Base-by-base conservation (phyloP, 2,329 filamentous ascomycete genomes). In the Akanthomyces muscarius region DNA sequence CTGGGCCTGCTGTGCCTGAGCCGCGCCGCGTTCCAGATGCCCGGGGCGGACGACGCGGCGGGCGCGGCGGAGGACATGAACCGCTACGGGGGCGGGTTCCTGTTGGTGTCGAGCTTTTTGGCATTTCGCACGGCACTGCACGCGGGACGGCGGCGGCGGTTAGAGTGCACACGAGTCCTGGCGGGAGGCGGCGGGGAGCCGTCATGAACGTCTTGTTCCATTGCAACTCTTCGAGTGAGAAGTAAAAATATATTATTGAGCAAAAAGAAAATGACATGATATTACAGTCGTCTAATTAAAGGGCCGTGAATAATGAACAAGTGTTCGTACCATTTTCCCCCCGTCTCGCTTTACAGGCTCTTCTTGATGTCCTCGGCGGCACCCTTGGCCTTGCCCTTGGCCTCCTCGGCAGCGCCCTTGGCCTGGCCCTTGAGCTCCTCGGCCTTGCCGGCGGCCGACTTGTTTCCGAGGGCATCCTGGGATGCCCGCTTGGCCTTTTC, bases 401-500 rank as follows among this genome's bases (percentile, higher is more conserved):
- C 65, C 44, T 76, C 68, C 38, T 68, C 88, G 0, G 74, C 75
- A 36, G 71, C 69, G 1, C 79, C 80, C 68, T 82, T 73, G 1
- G 76, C 78, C 66, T 81, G 72, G 10, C 78, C 80, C 69, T 77
- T 74, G 11, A 74, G 64, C 64, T 78, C 72, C 36, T 73, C 68
- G 0, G 77, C 74, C 63, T 73, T 73, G 33, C 74, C 75, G 64
- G 75, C 72, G 16, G 73, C 75, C 44, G 59, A 54, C 50, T 61
- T 57, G 52, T 77, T 73, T 60, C 71, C 71, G 23, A 67, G 70
- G 21, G 73, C 68, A 4, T 81, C 71, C 6, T 75, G 68, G 14
- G 74, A 72, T 30, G 75, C 75, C 33, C 81, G 74, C 72, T 84
- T 84, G 58, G 80, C 75, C 70, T 86, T 86, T 64, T 75, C 70